phyloP scores from a whole-genome alignment of 2,329 filamentous ascomycete species.

The Penicillium sp. region DNA sequence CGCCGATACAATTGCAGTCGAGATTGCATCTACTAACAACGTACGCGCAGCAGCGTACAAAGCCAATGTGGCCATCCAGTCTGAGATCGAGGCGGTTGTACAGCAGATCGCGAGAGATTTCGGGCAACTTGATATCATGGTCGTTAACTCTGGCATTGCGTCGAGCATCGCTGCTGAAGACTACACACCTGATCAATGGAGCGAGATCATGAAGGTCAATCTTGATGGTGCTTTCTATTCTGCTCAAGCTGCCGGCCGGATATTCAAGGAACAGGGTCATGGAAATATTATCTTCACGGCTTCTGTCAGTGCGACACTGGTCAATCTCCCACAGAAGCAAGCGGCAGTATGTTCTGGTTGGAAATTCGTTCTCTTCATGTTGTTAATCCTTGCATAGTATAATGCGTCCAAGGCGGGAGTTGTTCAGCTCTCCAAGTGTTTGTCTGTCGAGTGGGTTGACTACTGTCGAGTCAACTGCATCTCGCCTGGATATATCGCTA shows the following conservation, averaged over 20 bases:
- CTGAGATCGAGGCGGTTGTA: slow-evolving; percentile 33
- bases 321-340: slow-evolving; percentile 43
- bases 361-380: neutral
- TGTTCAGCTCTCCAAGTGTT: slow-evolving; percentile 40
- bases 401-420: slow-evolving; percentile 40
- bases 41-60: slow-evolving; percentile 35
- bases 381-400: slow-evolving; percentile 23
- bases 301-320: slow-evolving; percentile 38
- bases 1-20: slow-evolving; percentile 23
- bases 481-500: slow-evolving; percentile 43
- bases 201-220: slow-evolving; percentile 42
- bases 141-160: slow-evolving; percentile 48
- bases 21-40: slow-evolving; percentile 29
- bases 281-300: slow-evolving; percentile 43
- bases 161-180: slow-evolving; percentile 37
- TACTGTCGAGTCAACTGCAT: slow-evolving; percentile 42
- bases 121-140: slow-evolving; percentile 46
- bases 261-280: slow-evolving; percentile 37
- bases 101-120: slow-evolving; percentile 40
- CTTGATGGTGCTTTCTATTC: slow-evolving; percentile 41
- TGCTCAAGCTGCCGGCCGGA: slow-evolving; percentile 38
- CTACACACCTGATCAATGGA: slow-evolving; percentile 41
- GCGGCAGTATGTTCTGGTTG: slow-evolving; percentile 24
- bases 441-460: slow-evolving; percentile 42
- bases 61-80: slow-evolving; percentile 31